Conservation (phyloP, 805 yeast species). For the Kluyveromyces wickerhamii region DNA sequence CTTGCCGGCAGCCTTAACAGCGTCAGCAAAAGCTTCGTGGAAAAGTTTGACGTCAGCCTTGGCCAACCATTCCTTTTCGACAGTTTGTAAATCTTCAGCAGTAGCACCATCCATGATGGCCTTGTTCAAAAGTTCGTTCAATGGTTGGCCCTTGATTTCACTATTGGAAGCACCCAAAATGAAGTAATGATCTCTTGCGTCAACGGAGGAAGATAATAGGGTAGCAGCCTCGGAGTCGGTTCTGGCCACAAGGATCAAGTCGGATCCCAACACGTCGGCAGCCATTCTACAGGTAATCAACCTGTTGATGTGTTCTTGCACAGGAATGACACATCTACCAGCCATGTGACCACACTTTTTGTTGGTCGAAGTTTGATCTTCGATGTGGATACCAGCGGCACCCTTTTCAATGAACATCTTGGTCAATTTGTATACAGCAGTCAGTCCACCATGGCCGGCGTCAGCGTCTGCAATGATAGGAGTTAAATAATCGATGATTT, state of each 20-base stretch:
- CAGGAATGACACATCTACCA: constrained; percentile 95
- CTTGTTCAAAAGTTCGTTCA: constrained; percentile 63
- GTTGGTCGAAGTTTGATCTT: constrained; percentile 98
- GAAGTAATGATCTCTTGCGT: constrained; percentile 89
- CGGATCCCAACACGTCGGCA: constrained; percentile 88
- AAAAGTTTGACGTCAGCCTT: constrained; percentile 81
- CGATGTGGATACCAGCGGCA: constrained; percentile 98
- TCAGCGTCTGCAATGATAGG: constrained; percentile 98
- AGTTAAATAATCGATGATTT: constrained; percentile 81
- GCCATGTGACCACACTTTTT: constrained; percentile 99
- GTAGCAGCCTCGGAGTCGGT: constrained; percentile 98
- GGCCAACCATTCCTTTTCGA: constrained; percentile 77
- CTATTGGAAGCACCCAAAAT: constrained; percentile 89
- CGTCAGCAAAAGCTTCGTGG: constrained; percentile 87
- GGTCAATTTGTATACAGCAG: constrained; percentile 91
- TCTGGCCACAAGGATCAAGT: constrained; percentile 83
- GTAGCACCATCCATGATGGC: constrained; percentile 71
- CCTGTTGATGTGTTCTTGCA: constrained; percentile 94
- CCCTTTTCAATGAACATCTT: constrained; percentile 96
- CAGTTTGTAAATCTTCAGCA: constrained; percentile 60
- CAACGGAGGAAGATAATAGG: constrained; percentile 86
- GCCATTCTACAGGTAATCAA: constrained; percentile 89
- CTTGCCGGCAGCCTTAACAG: constrained; percentile 55
- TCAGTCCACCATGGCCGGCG: constrained; percentile 98
- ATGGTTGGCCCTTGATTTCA: constrained; percentile 46